Conservation (phyloP, 2,329 filamentous ascomycete species). For the Bipolaris sorokiniana region DNA sequence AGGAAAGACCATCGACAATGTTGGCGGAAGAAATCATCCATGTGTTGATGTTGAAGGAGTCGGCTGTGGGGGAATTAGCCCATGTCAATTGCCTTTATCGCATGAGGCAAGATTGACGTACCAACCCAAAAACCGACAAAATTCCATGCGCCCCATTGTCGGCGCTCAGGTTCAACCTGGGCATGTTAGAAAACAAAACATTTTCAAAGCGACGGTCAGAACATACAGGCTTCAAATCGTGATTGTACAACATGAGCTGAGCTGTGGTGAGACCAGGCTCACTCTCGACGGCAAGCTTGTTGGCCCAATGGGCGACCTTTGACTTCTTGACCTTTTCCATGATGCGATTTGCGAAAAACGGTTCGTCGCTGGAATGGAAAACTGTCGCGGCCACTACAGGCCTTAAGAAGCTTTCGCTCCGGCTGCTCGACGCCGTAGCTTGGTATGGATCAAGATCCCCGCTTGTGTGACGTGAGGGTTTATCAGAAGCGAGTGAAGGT, state of each 20-base stretch:
- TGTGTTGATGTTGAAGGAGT: constrained; percentile 68
- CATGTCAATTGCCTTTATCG: neutral
- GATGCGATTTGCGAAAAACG: constrained; percentile 19
- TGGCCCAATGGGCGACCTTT: constrained; percentile 48
- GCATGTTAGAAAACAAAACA: constrained; percentile 11
- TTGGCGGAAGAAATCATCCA: constrained; percentile 93
- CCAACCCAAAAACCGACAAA: constrained; percentile 87
- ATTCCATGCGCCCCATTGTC: constrained; percentile 86
- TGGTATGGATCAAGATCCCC: constrained; percentile 31
- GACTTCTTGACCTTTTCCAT: constrained; percentile 53
- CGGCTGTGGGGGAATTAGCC: constrained; percentile 30
- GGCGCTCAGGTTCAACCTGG: constrained; percentile 73
- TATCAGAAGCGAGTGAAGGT: constrained; percentile 21
- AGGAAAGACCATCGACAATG: constrained; percentile 77
- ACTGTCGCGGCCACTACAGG: constrained; percentile 21
- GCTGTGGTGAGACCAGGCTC: constrained; percentile 78
- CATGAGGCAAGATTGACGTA: constrained; percentile 21
- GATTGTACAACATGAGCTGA: constrained; percentile 86
- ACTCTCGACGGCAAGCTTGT: constrained; percentile 72
- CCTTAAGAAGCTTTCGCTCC: constrained; percentile 29
- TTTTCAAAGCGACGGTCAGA: too few relatives aligned
- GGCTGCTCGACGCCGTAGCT: constrained; percentile 26
- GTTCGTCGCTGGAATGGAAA: constrained; percentile 26
- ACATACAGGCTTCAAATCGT: constrained; percentile 70
- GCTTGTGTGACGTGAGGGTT: constrained; percentile 40